Conservation (phyloP, 805 yeast species). For the Schizosaccharomyces octosporus region DNA sequence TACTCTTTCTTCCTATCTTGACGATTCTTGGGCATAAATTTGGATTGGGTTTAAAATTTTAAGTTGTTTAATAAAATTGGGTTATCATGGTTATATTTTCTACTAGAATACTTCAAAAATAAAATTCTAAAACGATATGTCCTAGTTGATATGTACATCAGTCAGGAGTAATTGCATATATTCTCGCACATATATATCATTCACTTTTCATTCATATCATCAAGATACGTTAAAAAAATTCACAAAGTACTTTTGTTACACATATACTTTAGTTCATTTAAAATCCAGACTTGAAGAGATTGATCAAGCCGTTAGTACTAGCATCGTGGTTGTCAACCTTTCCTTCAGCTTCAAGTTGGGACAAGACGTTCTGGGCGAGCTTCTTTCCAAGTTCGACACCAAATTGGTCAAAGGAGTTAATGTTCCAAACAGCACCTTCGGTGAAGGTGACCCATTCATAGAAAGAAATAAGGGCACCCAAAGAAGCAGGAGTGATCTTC, state of each 20-base stretch:
- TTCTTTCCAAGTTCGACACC: conserved; percentile 98
- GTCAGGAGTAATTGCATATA: too few species aligned
- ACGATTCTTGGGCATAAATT: not conserved
- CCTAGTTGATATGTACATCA: too few species aligned
- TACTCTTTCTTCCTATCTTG: not conserved
- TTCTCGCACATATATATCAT: not conserved
- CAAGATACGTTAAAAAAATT: not conserved
- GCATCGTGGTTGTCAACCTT: conserved; percentile 54
- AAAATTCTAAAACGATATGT: too few species aligned
- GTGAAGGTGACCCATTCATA: conserved; percentile 93
- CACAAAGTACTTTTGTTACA: not conserved
- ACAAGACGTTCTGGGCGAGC: conserved; percentile 83
- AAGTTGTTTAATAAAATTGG: not conserved
- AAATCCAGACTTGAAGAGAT: conserved; percentile 44
- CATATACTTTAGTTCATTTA: not conserved
- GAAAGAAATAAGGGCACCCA: conserved; percentile 91
- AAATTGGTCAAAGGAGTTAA: conserved; percentile 98
- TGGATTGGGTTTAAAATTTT: not conserved
- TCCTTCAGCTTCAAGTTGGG: conserved; percentile 46
- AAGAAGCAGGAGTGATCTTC: conserved; percentile 84
- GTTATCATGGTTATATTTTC: not conserved
- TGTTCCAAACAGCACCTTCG: conserved; percentile 98
- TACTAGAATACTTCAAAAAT: too few species aligned
- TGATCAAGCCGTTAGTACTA: conserved; percentile 77
- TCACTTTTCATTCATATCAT: not conserved